Base-by-base conservation (phyloP, 805 yeast genomes). In the Lipomyces orientalis region DNA sequence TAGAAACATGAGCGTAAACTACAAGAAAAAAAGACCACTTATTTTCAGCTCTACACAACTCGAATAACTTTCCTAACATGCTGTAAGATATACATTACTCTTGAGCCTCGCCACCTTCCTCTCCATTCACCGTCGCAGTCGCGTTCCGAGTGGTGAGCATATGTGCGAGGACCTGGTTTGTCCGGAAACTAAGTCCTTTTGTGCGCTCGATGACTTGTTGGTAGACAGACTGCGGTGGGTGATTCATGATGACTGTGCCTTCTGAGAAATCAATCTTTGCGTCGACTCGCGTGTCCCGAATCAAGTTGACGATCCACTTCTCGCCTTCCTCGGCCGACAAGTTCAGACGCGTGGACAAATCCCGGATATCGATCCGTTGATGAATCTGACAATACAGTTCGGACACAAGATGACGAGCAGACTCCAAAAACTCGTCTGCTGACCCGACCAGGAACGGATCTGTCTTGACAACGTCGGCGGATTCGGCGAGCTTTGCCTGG, bases 181-280 rank as follows among this genome's bases (percentile, higher is more conserved):
- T 84, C 74, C 86, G 84, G 80, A 84, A 87, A 46, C 86, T 83
- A 73, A 87, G 79, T 4, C 87, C 87, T 81, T 87, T 88, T n/a
- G 90, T 86, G 77, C 84, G 86, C 73, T 88, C 90, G 70, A 85
- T 84, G 52, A 90, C 85, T 71, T 88, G 89, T 72, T 90, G 92
- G 79, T 89, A 83, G 54, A 86, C 86, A 73, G 87, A 81, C 61
- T 82, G 82, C 25, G 81, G 78, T 65, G 86, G 85, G 71, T 86
- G 87, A 75, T 84, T 84, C 77, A 84, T 84, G 66, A 88, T 80
- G 35, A 85, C 82, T 29, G 87, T 77, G 54, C 84, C 86, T 70
- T 83, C 84, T 58, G 81, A 78, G 70, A 84, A 85, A 68, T 85
- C 83, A 66, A 86, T 83, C 76, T 84, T 83, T 35, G 87, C 88